A percentile compares a stretch with the other conserved stretches of the same genome.
These are phyloP conservation scores for Cyberlindnera xishuangbannaensis DNA, from an alignment of 805 yeast species.

Conservation along the genomic window DNA sequence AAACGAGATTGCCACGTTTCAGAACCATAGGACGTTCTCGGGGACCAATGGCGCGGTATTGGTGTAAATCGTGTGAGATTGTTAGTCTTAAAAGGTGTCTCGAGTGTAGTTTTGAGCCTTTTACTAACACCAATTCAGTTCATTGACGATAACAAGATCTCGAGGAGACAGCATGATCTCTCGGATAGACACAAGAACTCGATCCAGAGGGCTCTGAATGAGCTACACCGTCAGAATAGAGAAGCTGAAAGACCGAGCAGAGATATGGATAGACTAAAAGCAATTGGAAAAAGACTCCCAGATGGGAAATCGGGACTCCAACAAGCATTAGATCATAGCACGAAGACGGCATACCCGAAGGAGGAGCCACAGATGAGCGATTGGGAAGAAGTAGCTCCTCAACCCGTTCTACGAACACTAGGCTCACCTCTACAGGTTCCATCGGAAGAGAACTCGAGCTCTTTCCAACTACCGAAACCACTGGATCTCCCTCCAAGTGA, in stretches of 20 bases:
- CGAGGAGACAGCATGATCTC: constrained; percentile 29
- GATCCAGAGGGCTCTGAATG: constrained; percentile 19
- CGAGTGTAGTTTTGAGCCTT: not conserved
- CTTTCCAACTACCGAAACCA: not conserved
- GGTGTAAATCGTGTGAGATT: constrained; percentile 29
- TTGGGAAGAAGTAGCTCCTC: constrained; percentile 12
- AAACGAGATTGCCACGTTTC: too few relatives aligned
- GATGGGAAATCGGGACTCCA: too few relatives aligned
- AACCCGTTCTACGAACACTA: not conserved
- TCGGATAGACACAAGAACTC: constrained; percentile 28
- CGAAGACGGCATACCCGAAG: not conserved
- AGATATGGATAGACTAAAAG: not conserved
- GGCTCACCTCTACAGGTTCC: constrained; percentile 7
- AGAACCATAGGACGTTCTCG: too few relatives aligned
- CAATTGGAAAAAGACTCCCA: too few relatives aligned
- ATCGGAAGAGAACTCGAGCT: constrained; percentile 2
- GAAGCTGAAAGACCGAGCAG: constrained; percentile 16
- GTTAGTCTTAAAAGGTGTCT: constrained; percentile 25
- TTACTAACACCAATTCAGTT: constrained; percentile 23
- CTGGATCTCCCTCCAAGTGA: constrained; percentile 14
- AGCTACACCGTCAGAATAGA: constrained; percentile 24
- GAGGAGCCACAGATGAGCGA: constrained; percentile 9
- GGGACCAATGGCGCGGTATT: constrained; percentile 14
- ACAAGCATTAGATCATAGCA: not conserved
- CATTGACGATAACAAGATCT: constrained; percentile 31